Conservation (phyloP, 306 rosid genomes). For the Prunus dulcis region DNA sequence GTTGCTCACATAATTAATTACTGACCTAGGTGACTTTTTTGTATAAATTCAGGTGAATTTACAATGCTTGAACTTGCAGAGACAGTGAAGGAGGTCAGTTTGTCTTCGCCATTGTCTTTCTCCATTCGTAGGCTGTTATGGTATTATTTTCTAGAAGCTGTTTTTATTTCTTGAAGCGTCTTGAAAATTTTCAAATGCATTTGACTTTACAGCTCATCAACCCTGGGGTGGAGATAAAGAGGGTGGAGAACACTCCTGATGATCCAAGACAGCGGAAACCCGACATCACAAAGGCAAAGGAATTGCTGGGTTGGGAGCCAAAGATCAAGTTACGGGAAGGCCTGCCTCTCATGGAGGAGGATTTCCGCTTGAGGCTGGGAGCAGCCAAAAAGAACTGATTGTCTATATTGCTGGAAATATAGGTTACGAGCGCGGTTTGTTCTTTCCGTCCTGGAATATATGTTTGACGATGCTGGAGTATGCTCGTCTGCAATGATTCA, state of each 20-base stretch:
- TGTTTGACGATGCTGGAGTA: neutral
- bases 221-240: constrained; percentile 61
- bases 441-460: neutral
- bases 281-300: constrained; percentile 66
- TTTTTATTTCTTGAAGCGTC: neutral
- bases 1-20: neutral
- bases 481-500: neutral
- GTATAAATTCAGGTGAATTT: constrained; percentile 63
- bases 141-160: neutral
- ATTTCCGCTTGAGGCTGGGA: constrained; percentile 73
- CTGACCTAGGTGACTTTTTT: neutral
- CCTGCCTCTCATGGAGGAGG: constrained; percentile 82
- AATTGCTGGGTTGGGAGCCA: constrained; percentile 77
- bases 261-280: constrained; percentile 87
- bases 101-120: constrained; percentile 10
- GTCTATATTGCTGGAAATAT: constrained; percentile 9
- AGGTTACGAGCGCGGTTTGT: neutral
- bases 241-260: constrained; percentile 83
- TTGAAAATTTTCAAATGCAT: neutral
- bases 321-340: constrained; percentile 59
- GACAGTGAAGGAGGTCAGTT: constrained; percentile 79
- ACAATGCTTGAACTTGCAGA: constrained; percentile 91
- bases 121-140: neutral
- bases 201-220: constrained; percentile 55
- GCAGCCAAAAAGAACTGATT: constrained; percentile 30